Conservation (phyloP, 345 rosid species). For the Raphanus sativus region DNA sequence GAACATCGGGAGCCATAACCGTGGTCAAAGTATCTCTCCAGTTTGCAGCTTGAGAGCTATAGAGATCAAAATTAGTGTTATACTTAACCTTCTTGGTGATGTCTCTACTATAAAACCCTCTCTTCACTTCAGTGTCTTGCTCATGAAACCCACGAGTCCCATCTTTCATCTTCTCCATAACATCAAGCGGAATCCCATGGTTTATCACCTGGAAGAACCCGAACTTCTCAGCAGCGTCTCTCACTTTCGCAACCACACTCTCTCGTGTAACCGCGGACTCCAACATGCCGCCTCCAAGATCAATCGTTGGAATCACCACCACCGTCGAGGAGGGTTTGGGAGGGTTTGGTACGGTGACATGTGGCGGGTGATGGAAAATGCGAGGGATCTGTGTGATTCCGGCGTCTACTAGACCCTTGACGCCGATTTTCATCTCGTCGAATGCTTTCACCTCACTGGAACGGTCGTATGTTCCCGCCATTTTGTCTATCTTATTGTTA, state of each 20-base stretch:
- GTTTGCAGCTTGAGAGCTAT: slow-evolving; percentile 18
- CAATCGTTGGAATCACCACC: slow-evolving; percentile 8
- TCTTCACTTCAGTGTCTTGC: slow-evolving; percentile 26
- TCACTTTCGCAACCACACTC: slow-evolving; percentile 10
- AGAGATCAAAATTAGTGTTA: slow-evolving; percentile 33
- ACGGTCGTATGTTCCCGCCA: background rate
- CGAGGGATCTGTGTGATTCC: slow-evolving; percentile 30
- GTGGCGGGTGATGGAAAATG: slow-evolving; percentile 23
- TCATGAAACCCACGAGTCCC: slow-evolving; percentile 33
- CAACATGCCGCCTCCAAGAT: slow-evolving; percentile 16
- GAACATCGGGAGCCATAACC: slow-evolving; percentile 10
- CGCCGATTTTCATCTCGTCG: slow-evolving; percentile 34
- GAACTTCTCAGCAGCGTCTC: slow-evolving; percentile 12
- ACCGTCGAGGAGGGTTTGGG: slow-evolving; percentile 2
- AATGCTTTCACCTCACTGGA: slow-evolving; percentile 26
- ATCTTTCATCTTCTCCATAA: slow-evolving; percentile 1
- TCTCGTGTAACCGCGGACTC: background rate
- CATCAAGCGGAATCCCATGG: slow-evolving; percentile 20
- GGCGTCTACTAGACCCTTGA: slow-evolving; percentile 34
- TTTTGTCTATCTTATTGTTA: background rate
- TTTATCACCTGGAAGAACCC: slow-evolving; percentile 31
- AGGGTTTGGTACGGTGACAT: background rate
- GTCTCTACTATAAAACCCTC: slow-evolving; percentile 18
- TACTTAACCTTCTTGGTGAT: background rate
- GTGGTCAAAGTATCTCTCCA: slow-evolving; percentile 42